These are phyloP conservation scores for Nymphaea colorata DNA, from an alignment of 164 flowering plant genomes.

Conservation along the genomic window DNA sequence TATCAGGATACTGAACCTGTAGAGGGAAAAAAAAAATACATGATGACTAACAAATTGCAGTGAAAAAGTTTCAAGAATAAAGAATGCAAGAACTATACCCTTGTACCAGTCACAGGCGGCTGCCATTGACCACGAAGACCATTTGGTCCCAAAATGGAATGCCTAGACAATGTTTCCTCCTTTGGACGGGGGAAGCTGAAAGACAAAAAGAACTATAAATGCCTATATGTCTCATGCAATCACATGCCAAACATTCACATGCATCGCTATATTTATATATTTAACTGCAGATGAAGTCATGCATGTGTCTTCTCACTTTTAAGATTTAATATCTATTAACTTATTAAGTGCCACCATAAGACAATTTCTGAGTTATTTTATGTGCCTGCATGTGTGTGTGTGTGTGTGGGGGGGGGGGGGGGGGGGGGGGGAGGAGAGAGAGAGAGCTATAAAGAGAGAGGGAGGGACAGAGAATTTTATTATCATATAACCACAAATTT, in stretches of 20 bases:
- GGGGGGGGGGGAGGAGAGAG: too few relatives aligned
- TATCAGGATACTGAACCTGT: conserved; percentile 86
- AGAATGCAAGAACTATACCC: conserved; percentile 31
- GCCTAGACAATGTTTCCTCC: conserved; percentile 87
- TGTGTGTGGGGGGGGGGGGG: too few relatives aligned
- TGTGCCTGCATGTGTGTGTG: too few relatives aligned
- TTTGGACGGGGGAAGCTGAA: conserved; percentile 60
- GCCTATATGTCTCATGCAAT: background rate
- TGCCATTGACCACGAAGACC: conserved; percentile 82
- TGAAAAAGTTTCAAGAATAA: background rate
- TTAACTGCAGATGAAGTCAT: too few relatives aligned
- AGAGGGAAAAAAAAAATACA: background rate
- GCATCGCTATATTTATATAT: background rate
- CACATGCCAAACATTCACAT: background rate
- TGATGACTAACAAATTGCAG: background rate
- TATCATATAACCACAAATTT: too few relatives aligned
- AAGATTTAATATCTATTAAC: too few relatives aligned
- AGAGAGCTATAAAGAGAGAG: too few relatives aligned
- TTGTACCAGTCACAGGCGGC: conserved; percentile 51
- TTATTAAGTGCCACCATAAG: too few relatives aligned
- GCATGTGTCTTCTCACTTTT: too few relatives aligned
- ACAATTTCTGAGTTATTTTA: too few relatives aligned
- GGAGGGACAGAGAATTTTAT: too few relatives aligned
- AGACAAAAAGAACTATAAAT: conserved; percentile 12
- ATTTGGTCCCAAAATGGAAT: conserved; percentile 83